Percentiles rank a stretch among this genome's conserved stretches.
These are phyloP conservation scores for Thermomyces lanuginosus DNA, from an alignment of 2,329 filamentous ascomycete species.

Conservation along the genomic window DNA sequence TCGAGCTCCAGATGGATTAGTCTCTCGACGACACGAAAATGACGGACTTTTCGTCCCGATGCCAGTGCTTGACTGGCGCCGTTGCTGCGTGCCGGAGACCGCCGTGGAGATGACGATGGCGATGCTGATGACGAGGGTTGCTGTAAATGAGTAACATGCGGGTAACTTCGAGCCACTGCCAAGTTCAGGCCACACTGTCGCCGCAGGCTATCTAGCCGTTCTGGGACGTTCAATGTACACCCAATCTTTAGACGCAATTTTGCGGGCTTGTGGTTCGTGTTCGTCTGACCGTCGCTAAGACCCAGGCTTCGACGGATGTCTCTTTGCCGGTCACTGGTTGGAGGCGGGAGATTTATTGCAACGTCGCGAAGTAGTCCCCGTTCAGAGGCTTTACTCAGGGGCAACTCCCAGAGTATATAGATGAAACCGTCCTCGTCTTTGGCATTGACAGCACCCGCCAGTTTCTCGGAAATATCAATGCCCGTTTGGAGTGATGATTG, in stretches of 20 bases:
- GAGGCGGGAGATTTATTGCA: slow-evolving; percentile 41
- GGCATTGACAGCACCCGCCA: slow-evolving; percentile 58
- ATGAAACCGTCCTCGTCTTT: slow-evolving; percentile 80
- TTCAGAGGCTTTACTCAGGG: slow-evolving; percentile 34
- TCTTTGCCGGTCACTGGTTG: slow-evolving; percentile 13
- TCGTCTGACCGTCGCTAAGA: slow-evolving; percentile 16
- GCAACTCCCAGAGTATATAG: slow-evolving; percentile 96
- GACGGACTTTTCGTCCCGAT: slow-evolving; percentile 53
- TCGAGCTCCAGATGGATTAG: slow-evolving; percentile 81
- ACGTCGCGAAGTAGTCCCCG: slow-evolving; percentile 40
- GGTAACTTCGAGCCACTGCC: slow-evolving; percentile 80
- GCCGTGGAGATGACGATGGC: slow-evolving; percentile 12
- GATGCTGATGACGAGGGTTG: too few relatives aligned
- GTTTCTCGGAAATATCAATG: slow-evolving; percentile 70
- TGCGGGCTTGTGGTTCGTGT: slow-evolving; percentile 32
- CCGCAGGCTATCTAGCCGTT: slow-evolving; percentile 82
- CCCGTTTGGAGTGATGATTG: slow-evolving; percentile 54
- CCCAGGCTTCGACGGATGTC: slow-evolving; percentile 17
- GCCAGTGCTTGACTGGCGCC: slow-evolving; percentile 8
- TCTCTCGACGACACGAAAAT: slow-evolving; percentile 74
- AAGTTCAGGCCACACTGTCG: slow-evolving; percentile 82
- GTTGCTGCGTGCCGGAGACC: slow-evolving; percentile 6
- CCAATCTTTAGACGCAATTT: slow-evolving; percentile 52
- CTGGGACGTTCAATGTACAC: slow-evolving; percentile 64
- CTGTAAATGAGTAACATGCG: slow-evolving; percentile 49